phyloP scores from a whole-genome alignment of 139 green algal species.

The Chlorella ohadii region DNA sequence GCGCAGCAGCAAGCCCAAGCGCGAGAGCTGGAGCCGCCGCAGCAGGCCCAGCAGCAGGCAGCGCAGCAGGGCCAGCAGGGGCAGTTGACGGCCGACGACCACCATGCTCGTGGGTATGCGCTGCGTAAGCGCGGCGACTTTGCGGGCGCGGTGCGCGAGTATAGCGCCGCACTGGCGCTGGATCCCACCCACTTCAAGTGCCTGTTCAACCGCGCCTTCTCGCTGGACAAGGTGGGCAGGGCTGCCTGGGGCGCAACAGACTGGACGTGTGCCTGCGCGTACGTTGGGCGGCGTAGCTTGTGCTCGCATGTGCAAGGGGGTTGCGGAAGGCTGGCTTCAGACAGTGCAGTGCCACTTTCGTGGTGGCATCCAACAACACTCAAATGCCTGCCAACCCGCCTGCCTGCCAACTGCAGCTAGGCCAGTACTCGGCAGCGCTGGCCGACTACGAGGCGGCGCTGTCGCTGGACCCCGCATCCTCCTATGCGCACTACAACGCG shows the following conservation, averaged over 20 bases:
- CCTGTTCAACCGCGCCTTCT: constrained; percentile 91
- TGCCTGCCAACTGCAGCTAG: neutral
- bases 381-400: neutral
- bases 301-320: no score
- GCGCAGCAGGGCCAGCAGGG: constrained; percentile 3
- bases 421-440: constrained; percentile 38
- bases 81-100: constrained; percentile 54
- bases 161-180: constrained; percentile 67
- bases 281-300: no score
- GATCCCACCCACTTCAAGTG: constrained; percentile 82
- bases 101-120: constrained; percentile 69
- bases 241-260: neutral
- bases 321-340: no score
- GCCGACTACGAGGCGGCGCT: constrained; percentile 78
- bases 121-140: constrained; percentile 75
- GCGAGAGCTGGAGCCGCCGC: neutral
- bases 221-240: constrained; percentile 75
- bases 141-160: constrained; percentile 72
- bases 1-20: neutral
- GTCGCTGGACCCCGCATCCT: constrained; percentile 65
- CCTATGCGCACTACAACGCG: constrained; percentile 86
- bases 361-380: no score
- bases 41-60: neutral
- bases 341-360: no score
- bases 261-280: no score